A percentile compares a stretch with the other conserved stretches of the same genome.
Evolutionary conservation across 306 rosid genomes (phyloP).

Genomic region (Ormosia emarginata): DNA sequence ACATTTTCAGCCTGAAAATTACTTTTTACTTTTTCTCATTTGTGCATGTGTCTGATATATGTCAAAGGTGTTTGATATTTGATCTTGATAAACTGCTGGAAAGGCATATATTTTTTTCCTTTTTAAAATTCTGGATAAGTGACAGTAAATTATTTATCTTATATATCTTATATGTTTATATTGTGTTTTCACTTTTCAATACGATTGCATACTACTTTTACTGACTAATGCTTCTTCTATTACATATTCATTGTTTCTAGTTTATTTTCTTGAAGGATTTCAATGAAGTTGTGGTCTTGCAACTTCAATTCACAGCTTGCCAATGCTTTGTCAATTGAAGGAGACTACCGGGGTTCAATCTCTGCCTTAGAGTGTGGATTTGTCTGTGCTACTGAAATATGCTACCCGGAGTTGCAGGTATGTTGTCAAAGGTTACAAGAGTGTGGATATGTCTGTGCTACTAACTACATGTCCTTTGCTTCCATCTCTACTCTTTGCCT

Average conservation of each 20-base stretch:
- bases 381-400: constrained; percentile 61
- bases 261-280: constrained; percentile 46
- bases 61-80: neutral
- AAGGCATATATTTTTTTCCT: neutral
- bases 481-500: neutral
- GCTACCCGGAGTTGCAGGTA: constrained; percentile 87
- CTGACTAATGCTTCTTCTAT: neutral
- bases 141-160: neutral
- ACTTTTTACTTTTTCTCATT: neutral
- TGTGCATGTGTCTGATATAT: constrained; percentile 3
- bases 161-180: neutral
- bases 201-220: neutral
- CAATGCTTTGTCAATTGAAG: constrained; percentile 86
- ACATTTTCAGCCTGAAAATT: neutral
- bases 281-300: constrained; percentile 88
- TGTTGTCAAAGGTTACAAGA: constrained; percentile 8
- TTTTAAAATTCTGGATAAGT: neutral
- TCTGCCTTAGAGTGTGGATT: constrained; percentile 76
- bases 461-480: constrained; percentile 7
- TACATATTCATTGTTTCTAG: constrained; percentile 17
- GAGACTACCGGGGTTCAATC: constrained; percentile 73
- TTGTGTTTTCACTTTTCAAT: neutral
- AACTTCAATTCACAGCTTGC: constrained; percentile 98
- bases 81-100: constrained; percentile 9
- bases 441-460: no score